Conservation (phyloP, 164 flowering plant species). For the Litsea cubeba region DNA sequence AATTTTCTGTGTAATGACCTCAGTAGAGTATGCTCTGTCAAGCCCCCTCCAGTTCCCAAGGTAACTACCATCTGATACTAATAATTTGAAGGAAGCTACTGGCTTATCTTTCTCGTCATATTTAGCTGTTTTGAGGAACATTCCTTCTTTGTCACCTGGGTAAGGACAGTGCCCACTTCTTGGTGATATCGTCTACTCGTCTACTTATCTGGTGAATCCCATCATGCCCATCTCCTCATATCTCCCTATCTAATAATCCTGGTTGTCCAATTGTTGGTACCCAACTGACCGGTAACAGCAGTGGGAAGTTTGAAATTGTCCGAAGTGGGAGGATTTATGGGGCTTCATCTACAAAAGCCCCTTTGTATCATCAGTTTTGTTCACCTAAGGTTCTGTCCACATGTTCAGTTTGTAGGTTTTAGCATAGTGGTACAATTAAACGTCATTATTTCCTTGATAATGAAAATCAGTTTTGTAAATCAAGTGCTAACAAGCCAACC, state of each 20-base stretch:
- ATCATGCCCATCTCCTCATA: not conserved
- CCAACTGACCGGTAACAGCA: not conserved
- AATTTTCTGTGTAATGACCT: conserved; percentile 77
- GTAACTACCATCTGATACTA: conserved; percentile 29
- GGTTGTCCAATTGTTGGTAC: not conserved
- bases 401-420: not conserved
- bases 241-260: not conserved
- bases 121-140: not conserved
- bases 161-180: not conserved
- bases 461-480: too few relatives aligned
- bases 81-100: not conserved
- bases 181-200: not conserved
- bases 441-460: not conserved
- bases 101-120: too few relatives aligned
- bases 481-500: not conserved
- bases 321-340: not conserved
- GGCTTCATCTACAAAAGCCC: not conserved
- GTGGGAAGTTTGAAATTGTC: not conserved
- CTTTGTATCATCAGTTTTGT: not conserved
- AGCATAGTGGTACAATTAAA: not conserved
- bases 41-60: conserved; percentile 87
- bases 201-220: not conserved
- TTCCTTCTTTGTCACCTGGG: not conserved
- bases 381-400: not conserved
- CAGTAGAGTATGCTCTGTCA: conserved; percentile 60